These are phyloP conservation scores for Daldinia decipiens DNA, from an alignment of 495 filamentous ascomycete genomes.

Conservation along the genomic window DNA sequence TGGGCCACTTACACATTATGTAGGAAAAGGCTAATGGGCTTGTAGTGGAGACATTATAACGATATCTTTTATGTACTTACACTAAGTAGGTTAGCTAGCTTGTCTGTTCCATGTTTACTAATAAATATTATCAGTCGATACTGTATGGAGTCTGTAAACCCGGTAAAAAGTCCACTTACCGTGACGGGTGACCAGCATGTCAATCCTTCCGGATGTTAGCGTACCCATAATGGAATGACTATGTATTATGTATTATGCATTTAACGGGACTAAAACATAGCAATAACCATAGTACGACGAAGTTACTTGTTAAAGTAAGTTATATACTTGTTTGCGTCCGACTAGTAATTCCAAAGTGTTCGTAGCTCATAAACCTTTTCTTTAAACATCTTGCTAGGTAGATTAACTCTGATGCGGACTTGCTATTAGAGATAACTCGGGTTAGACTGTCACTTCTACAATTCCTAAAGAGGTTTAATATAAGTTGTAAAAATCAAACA, in stretches of 20 bases:
- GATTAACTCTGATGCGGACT: neutral
- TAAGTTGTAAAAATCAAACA: too few species aligned
- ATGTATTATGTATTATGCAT: neutral
- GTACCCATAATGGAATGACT: neutral
- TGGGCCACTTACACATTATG: too few species aligned
- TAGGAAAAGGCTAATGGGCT: too few species aligned
- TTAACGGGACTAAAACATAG: neutral
- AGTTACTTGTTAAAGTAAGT: too few species aligned
- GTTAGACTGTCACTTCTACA: too few species aligned
- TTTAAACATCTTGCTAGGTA: neutral
- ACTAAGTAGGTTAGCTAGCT: neutral
- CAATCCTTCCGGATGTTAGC: slow-evolving; percentile 6
- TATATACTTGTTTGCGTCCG: too few species aligned
- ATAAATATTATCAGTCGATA: neutral
- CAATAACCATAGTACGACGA: neutral
- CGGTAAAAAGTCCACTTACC: slow-evolving; percentile 4
- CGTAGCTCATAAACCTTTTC: neutral
- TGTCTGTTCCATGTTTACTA: neutral
- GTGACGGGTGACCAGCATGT: neutral
- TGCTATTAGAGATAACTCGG: neutral
- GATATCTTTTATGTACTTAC: too few species aligned
- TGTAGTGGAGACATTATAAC: too few species aligned
- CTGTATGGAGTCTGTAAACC: slow-evolving; percentile 2
- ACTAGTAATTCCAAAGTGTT: too few species aligned
- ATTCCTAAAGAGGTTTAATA: too few species aligned